Conservation (phyloP, 345 rosid genomes). For the Boechera divaricarpa region DNA sequence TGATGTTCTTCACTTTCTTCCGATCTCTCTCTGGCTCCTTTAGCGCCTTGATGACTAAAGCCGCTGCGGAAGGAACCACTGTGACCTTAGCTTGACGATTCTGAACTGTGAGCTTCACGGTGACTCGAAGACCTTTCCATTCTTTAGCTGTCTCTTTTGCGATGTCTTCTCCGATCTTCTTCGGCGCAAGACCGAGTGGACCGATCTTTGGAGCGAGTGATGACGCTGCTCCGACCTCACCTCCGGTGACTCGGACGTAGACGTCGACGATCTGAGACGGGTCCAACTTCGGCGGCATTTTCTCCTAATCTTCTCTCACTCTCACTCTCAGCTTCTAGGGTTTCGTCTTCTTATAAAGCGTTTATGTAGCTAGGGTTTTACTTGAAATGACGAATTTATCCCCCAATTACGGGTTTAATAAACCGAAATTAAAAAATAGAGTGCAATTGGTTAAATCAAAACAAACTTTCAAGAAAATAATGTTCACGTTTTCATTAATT, state of each 20-base stretch:
- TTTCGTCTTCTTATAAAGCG: conserved; percentile 14
- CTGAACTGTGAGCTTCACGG: conserved; percentile 73
- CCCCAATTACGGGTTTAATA: background rate
- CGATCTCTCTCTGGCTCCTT: conserved; percentile 70
- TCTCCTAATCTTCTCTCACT: background rate
- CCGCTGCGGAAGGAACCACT: conserved; percentile 72
- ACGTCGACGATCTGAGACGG: conserved; percentile 70
- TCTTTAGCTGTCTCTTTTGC: conserved; percentile 77
- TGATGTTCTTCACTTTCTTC: conserved; percentile 56
- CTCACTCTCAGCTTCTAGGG: conserved; percentile 37
- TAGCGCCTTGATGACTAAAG: conserved; percentile 63
- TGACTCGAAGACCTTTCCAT: conserved; percentile 71
- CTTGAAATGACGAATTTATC: background rate
- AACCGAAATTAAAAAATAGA: conserved; percentile 10
- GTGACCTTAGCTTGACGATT: conserved; percentile 71
- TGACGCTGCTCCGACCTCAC: conserved; percentile 71
- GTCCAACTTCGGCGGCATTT: conserved; percentile 78
- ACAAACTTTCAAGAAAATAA: background rate
- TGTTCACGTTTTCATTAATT: background rate
- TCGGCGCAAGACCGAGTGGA: conserved; percentile 80
- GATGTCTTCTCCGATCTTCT: conserved; percentile 80
- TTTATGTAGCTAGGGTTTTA: conserved; percentile 2
- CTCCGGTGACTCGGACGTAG: conserved; percentile 72
- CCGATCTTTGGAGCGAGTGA: conserved; percentile 78
- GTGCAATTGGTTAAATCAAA: too few relatives aligned